Conservation (phyloP, 306 rosid genomes). For the Medicago ruthenica region DNA sequence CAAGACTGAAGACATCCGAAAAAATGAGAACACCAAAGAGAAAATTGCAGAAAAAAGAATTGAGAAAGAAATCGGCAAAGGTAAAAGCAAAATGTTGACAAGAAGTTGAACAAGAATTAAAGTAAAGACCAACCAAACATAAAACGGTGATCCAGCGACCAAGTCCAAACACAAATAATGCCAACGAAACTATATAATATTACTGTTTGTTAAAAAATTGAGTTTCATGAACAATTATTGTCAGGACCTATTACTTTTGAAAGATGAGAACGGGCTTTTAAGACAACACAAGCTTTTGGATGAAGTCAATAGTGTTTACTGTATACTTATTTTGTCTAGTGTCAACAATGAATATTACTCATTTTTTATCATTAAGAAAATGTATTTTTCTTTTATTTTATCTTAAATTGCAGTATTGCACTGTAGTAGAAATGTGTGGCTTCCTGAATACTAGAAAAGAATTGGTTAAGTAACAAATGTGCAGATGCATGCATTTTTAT, state of each 20-base stretch:
- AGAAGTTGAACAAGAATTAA: constrained; percentile 26
- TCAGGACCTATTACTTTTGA: constrained; percentile 8
- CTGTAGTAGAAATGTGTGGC: constrained; percentile 3
- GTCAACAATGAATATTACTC: constrained; percentile 16
- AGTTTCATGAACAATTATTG: not conserved
- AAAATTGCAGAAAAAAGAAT: constrained; percentile 4
- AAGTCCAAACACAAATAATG: constrained; percentile 21
- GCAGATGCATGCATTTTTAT: constrained; percentile 11
- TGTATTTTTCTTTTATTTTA: constrained; percentile 4
- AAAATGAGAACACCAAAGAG: constrained; percentile 39
- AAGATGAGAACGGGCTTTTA: not conserved
- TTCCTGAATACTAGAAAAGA: constrained; percentile 25
- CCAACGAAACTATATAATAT: constrained; percentile 15
- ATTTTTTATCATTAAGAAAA: constrained; percentile 12
- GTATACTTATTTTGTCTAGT: not conserved
- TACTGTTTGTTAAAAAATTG: constrained; percentile 15
- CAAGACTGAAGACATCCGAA: constrained; percentile 70
- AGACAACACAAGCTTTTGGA: constrained; percentile 11
- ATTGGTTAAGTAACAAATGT: constrained; percentile 12
- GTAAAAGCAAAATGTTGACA: constrained; percentile 24
- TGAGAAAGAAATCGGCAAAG: constrained; percentile 1
- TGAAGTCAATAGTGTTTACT: constrained; percentile 16
- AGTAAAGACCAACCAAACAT: constrained; percentile 17
- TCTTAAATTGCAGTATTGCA: not conserved
- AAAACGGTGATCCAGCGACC: constrained; percentile 25